Percentiles rank a stretch among this genome's conserved stretches.
These are phyloP conservation scores for Platanthera guangdongensis DNA, from an alignment of 106 monocot genomes.

Conservation along the genomic window DNA sequence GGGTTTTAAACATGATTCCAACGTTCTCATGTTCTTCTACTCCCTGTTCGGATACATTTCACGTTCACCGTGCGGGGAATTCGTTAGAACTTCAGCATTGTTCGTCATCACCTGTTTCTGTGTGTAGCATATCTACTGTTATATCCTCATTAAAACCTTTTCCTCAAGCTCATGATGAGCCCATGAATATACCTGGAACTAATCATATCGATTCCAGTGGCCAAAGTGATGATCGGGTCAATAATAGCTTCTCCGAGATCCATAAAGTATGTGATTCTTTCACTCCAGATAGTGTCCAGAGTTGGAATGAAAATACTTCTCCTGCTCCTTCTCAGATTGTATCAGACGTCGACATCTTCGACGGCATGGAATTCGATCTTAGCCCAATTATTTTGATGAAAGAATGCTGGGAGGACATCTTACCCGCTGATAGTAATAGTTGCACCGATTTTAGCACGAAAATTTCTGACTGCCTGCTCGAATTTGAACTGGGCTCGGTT, in stretches of 20 bases:
- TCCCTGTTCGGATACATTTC: conserved; percentile 2
- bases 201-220: not conserved
- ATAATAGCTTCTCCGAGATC: not conserved
- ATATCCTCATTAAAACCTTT: not conserved
- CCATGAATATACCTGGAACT: not conserved
- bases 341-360: conserved; percentile 37
- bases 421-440: conserved; percentile 12
- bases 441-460: conserved; percentile 21
- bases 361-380: conserved; percentile 47
- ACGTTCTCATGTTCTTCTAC: conserved; percentile 4
- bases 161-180: not conserved
- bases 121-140: conserved; percentile 4
- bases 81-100: conserved; percentile 9
- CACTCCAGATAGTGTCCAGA: not conserved
- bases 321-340: not conserved
- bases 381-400: conserved; percentile 10
- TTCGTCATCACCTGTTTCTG: conserved; percentile 5
- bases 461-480: conserved; percentile 21
- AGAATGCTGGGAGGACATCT: conserved; percentile 42
- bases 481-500: conserved; percentile 14
- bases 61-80: conserved; percentile 7
- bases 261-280: not conserved
- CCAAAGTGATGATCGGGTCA: not conserved
- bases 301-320: conserved; percentile 8
- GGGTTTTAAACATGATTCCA: not conserved